A percentile compares a stretch with the other conserved stretches of the same genome.
Evolutionary conservation across 2,329 filamentous ascomycete genomes (phyloP).

Genomic region (Macrophomina tecta): DNA sequence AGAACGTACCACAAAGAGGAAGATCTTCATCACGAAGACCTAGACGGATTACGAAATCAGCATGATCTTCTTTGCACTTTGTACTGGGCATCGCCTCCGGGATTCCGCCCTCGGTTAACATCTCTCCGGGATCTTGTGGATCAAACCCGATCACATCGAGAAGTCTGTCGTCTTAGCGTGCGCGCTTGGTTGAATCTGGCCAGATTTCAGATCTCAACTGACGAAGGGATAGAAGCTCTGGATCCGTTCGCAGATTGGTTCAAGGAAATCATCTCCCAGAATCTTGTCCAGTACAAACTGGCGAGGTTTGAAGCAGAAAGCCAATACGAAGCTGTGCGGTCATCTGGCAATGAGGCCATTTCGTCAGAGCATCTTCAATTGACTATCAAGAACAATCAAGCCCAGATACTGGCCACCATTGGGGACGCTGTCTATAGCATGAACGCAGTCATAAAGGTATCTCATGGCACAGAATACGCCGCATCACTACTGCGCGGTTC

Average conservation of each 20-base stretch:
- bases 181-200: constrained; percentile 64
- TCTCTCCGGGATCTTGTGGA: constrained; percentile 62
- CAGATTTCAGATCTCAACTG: constrained; percentile 61
- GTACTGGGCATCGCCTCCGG: constrained; percentile 62
- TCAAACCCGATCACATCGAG: constrained; percentile 62
- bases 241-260: constrained; percentile 62
- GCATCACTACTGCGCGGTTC: constrained; percentile 52
- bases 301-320: constrained; percentile 65
- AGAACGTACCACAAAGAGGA: constrained; percentile 66
- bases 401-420: constrained; percentile 61
- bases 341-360: constrained; percentile 47
- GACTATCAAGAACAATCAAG: constrained; percentile 63
- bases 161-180: constrained; percentile 65
- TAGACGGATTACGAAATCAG: constrained; percentile 66
- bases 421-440: constrained; percentile 60
- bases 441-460: constrained; percentile 53
- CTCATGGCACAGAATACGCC: constrained; percentile 49
- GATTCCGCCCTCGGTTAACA: constrained; percentile 59
- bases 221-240: constrained; percentile 54
- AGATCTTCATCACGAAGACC: constrained; percentile 57
- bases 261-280: constrained; percentile 58
- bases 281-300: constrained; percentile 60
- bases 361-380: constrained; percentile 56
- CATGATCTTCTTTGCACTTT: constrained; percentile 66
- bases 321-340: constrained; percentile 50